phyloP scores from a whole-genome alignment of 768 basidiomycete species.

The Tephrocybe sp. region DNA sequence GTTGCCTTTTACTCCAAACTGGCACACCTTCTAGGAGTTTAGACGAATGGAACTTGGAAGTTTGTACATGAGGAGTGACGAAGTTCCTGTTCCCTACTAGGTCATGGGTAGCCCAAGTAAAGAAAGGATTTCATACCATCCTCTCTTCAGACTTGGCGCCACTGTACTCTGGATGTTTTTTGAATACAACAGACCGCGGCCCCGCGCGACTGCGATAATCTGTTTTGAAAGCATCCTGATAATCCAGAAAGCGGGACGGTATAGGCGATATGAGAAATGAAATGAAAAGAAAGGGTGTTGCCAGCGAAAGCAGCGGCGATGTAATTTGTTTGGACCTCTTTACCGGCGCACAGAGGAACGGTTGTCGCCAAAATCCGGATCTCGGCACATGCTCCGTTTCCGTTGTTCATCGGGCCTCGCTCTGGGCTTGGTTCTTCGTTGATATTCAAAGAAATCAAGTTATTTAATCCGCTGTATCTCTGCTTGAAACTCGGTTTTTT shows the following conservation, averaged over 20 bases:
- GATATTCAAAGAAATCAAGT: not conserved
- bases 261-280: conserved; percentile 1
- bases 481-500: conserved; percentile 17
- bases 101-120: conserved; percentile 13
- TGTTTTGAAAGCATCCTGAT: conserved; percentile 67
- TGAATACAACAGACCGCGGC: conserved; percentile 48
- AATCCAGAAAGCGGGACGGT: conserved; percentile 8
- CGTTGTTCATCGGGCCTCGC: conserved; percentile 1
- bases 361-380: conserved; percentile 16
- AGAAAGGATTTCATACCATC: conserved; percentile 39
- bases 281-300: conserved; percentile 3
- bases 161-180: conserved; percentile 31
- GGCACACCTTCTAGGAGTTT: conserved; percentile 64
- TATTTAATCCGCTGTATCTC: conserved; percentile 10
- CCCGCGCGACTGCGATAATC: conserved; percentile 63
- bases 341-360: conserved; percentile 1
- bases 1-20: not conserved
- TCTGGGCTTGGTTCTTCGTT: not conserved
- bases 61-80: conserved; percentile 44
- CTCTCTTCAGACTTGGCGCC: conserved; percentile 37
- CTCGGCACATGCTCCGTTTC: conserved; percentile 2
- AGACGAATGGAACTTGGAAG: conserved; percentile 70
- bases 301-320: conserved; percentile 9
- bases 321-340: conserved; percentile 23
- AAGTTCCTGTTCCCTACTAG: conserved; percentile 37